Percentiles rank a stretch among this genome's conserved stretches.
These are phyloP conservation scores for Tylopilus sp. DNA, from an alignment of 768 basidiomycete genomes.

Conservation along the genomic window DNA sequence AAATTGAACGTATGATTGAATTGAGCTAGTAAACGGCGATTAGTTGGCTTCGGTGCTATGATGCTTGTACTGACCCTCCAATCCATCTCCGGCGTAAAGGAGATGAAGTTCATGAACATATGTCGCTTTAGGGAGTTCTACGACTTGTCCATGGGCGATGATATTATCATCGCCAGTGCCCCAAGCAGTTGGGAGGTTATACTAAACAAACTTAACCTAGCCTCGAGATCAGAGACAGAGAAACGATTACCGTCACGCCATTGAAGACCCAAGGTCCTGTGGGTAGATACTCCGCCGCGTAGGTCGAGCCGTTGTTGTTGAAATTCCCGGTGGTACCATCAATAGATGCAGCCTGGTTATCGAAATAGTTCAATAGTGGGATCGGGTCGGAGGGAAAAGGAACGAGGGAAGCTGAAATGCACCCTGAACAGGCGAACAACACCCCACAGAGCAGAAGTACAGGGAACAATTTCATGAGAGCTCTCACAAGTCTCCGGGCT, in stretches of 20 bases:
- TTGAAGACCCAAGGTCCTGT: conserved; percentile 37
- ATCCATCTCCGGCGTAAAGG: conserved; percentile 45
- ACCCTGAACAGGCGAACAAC: conserved; percentile 20
- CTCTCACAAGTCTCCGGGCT: too few relatives aligned
- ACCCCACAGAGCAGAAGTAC: conserved; percentile 21
- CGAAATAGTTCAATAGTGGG: conserved; percentile 29
- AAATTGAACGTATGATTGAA: conserved; percentile 35
- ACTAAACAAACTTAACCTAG: conserved; percentile 29
- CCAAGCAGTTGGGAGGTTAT: conserved; percentile 41
- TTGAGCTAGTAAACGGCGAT: conserved; percentile 21
- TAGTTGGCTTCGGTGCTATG: not conserved
- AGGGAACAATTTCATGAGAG: too few relatives aligned
- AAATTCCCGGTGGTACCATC: conserved; percentile 39
- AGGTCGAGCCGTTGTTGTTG: conserved; percentile 39
- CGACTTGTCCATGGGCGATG: conserved; percentile 40
- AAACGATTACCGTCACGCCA: conserved; percentile 35
- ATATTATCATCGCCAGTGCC: conserved; percentile 43
- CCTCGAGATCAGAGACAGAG: not conserved
- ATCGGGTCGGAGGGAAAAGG: conserved; percentile 34
- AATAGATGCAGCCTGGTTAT: conserved; percentile 44
- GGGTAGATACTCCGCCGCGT: conserved; percentile 40
- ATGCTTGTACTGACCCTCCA: conserved; percentile 25
- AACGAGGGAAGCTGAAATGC: too few relatives aligned
- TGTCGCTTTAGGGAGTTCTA: conserved; percentile 32
- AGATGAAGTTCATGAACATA: conserved; percentile 47